Evolutionary conservation across 495 filamentous ascomycete species (phyloP).

Genomic region (Aspergillus avenaceus): DNA sequence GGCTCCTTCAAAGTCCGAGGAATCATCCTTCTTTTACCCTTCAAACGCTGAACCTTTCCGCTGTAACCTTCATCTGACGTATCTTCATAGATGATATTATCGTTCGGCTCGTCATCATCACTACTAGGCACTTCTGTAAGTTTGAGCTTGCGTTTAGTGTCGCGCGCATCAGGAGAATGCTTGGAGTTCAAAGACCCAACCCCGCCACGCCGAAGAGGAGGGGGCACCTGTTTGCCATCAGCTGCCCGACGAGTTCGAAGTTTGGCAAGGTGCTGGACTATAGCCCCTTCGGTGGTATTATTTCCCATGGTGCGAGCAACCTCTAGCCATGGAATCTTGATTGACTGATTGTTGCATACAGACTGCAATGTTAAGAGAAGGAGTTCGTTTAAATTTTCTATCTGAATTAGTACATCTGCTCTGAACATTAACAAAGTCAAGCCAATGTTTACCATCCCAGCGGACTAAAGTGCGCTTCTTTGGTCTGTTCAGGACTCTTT

Average conservation of each 20-base stretch:
- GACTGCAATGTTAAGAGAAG: slow-evolving; percentile 42
- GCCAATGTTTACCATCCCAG: slow-evolving; percentile 38
- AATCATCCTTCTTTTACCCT: too few relatives aligned
- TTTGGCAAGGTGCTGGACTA: slow-evolving; percentile 47
- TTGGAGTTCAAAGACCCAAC: slow-evolving; percentile 6
- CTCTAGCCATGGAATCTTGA: slow-evolving; percentile 39
- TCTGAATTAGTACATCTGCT: neutral
- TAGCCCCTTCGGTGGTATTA: slow-evolving; percentile 37
- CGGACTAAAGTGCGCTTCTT: slow-evolving; percentile 38
- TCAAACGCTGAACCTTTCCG: neutral
- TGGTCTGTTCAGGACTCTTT: slow-evolving; percentile 19
- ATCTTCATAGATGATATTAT: slow-evolving; percentile 10
- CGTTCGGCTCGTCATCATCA: slow-evolving; percentile 2
- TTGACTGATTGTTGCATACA: slow-evolving; percentile 27
- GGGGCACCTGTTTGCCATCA: slow-evolving; percentile 32
- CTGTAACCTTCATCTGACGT: slow-evolving; percentile 23
- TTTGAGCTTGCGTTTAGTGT: neutral
- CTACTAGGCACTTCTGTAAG: neutral
- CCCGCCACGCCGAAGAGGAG: slow-evolving; percentile 32
- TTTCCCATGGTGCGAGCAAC: slow-evolving; percentile 32
- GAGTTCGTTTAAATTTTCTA: slow-evolving; percentile 39
- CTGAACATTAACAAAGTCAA: neutral
- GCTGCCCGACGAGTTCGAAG: slow-evolving; percentile 30
- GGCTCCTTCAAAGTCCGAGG: too few relatives aligned
- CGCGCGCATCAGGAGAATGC: neutral